Conservation (phyloP, 139 green algal genomes). For the Micromonas pusilla region DNA sequence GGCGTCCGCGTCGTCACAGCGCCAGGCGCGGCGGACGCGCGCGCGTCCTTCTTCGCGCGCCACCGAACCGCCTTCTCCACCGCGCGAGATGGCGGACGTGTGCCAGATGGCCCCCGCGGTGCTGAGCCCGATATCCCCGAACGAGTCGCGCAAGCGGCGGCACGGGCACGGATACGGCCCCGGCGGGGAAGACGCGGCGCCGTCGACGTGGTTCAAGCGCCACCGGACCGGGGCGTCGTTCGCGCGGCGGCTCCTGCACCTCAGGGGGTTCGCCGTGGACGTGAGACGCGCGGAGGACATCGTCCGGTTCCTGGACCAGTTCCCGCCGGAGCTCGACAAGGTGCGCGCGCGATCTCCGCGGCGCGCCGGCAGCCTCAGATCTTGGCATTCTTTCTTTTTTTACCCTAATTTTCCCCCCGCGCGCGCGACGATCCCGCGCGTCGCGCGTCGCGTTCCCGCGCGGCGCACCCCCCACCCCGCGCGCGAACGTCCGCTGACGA, state of each 20-base stretch:
- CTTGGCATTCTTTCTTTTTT: too few species aligned
- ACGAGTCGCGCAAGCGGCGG: neutral
- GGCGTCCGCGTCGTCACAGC: too few species aligned
- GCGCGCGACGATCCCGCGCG: neutral
- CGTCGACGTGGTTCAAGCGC: slow-evolving; percentile 4
- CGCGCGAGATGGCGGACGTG: neutral
- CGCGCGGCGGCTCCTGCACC: slow-evolving; percentile 3
- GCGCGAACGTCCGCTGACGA: neutral
- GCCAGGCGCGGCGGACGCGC: too few species aligned
- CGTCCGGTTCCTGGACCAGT: slow-evolving; percentile 13
- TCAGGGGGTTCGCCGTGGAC: slow-evolving; percentile 10
- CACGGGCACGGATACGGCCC: neutral
- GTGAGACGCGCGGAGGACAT: neutral
- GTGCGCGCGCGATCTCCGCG: neutral
- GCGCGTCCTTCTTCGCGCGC: too few species aligned
- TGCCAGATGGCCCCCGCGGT: neutral
- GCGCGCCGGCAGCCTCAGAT: too few species aligned
- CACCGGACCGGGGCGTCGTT: neutral
- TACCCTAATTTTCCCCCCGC: too few species aligned
- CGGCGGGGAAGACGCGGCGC: neutral
- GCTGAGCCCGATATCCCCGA: neutral
- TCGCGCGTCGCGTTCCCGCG: neutral
- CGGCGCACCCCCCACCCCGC: neutral
- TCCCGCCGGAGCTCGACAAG: slow-evolving; percentile 1
- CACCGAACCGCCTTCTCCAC: too few species aligned